A percentile compares a stretch with the other conserved stretches of the same genome.
These are phyloP conservation scores for Hippophae rhamnoides DNA, from an alignment of 306 rosid species.

Conservation along the genomic window DNA sequence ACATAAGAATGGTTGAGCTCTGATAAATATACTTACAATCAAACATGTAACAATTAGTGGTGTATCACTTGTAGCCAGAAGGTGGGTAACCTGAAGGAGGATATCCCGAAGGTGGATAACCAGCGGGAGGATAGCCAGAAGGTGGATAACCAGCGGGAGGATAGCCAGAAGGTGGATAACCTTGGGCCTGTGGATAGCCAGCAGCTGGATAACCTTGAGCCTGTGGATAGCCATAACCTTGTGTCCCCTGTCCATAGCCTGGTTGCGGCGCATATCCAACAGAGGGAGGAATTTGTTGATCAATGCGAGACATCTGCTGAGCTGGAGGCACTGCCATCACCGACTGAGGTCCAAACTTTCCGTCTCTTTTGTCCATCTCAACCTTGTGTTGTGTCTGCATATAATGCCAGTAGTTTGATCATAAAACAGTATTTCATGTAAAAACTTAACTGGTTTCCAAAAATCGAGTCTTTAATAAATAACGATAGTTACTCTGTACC, in stretches of 20 bases:
- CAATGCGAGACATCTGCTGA: slow-evolving; percentile 65
- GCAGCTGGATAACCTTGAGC: slow-evolving; percentile 39
- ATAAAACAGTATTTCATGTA: too few species aligned
- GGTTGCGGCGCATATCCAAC: slow-evolving; percentile 43
- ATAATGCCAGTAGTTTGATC: neutral
- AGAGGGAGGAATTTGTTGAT: slow-evolving; percentile 37
- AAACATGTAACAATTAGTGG: too few species aligned
- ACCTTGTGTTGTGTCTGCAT: slow-evolving; percentile 75
- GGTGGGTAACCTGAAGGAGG: too few species aligned
- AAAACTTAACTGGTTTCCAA: too few species aligned
- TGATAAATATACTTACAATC: too few species aligned
- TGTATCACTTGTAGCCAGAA: too few species aligned
- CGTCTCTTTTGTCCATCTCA: slow-evolving; percentile 71
- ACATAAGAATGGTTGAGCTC: too few species aligned
- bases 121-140: slow-evolving; percentile 21
- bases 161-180: slow-evolving; percentile 18
- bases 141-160: slow-evolving; percentile 15
- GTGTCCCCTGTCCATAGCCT: slow-evolving; percentile 20
- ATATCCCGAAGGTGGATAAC: too few species aligned
- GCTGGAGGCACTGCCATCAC: slow-evolving; percentile 39
- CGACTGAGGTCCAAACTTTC: slow-evolving; percentile 41
- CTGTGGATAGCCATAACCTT: slow-evolving; percentile 21
- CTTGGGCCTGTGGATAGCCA: slow-evolving; percentile 22
- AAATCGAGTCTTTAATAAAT: too few species aligned
- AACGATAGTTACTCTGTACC: slow-evolving; percentile 9